Evolutionary conservation across 495 filamentous ascomycete species (phyloP).

Genomic region (Penicillium steckii): DNA sequence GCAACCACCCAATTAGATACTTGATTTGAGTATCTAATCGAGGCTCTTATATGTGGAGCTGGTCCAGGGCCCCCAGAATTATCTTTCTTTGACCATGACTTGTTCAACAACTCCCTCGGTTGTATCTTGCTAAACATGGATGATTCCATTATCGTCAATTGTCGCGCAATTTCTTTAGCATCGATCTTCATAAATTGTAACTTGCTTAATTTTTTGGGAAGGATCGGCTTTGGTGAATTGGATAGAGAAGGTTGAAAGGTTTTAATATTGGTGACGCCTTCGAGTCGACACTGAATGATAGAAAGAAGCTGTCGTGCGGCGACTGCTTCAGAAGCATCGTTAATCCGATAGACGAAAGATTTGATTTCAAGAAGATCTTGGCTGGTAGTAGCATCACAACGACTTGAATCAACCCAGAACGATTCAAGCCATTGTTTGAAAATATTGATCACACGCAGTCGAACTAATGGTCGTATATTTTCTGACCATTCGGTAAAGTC

Average conservation of each 20-base stretch:
- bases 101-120: constrained; percentile 83
- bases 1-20: constrained; percentile 95
- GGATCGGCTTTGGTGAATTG: constrained; percentile 74
- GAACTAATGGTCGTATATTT: constrained; percentile 80
- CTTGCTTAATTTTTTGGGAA: constrained; percentile 95
- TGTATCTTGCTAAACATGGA: constrained; percentile 82
- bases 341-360: constrained; percentile 72
- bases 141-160: constrained; percentile 90
- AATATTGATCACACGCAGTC: constrained; percentile 86
- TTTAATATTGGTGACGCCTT: constrained; percentile 61
- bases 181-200: constrained; percentile 94
- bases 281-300: constrained; percentile 74
- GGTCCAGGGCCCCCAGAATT: constrained; percentile 65
- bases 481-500: constrained; percentile 76
- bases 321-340: constrained; percentile 78
- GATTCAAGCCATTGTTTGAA: constrained; percentile 91
- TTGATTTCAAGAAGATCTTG: constrained; percentile 73
- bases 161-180: constrained; percentile 83
- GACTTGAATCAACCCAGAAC: constrained; percentile 87
- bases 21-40: constrained; percentile 93
- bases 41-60: constrained; percentile 83
- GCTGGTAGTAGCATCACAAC: constrained; percentile 69
- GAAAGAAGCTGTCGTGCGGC: constrained; percentile 71
- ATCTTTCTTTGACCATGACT: constrained; percentile 87
- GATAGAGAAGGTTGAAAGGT: constrained; percentile 55